phyloP scores from a whole-genome alignment of 148 eudicot species.

The Polygonum maritimum region DNA sequence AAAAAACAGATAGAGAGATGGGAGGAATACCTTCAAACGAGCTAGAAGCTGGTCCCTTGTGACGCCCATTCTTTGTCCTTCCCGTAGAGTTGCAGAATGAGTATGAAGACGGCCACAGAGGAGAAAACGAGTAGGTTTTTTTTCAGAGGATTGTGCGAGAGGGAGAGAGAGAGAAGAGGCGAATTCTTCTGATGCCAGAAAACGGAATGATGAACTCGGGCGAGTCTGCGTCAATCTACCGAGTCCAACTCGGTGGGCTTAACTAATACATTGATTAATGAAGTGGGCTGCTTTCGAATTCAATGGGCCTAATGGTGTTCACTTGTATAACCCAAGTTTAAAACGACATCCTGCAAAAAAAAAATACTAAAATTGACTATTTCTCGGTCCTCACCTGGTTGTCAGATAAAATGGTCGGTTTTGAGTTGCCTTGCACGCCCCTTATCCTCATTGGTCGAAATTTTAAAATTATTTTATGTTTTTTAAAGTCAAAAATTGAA shows the following conservation, averaged over 20 bases:
- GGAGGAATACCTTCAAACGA: constrained; percentile 21
- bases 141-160: background rate
- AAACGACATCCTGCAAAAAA: too few relatives aligned
- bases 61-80: constrained; percentile 15
- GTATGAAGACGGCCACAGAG: background rate
- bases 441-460: too few relatives aligned
- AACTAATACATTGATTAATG: background rate
- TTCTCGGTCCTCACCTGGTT: too few relatives aligned
- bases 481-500: too few relatives aligned
- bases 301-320: background rate
- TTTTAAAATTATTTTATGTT: too few relatives aligned
- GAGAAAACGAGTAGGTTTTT: background rate
- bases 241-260: constrained; percentile 5
- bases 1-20: background rate
- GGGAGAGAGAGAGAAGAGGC: background rate
- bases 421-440: too few relatives aligned
- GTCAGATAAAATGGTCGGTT: too few relatives aligned
- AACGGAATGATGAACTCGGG: background rate
- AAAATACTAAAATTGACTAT: too few relatives aligned
- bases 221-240: background rate
- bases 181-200: background rate
- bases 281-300: background rate
- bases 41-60: constrained; percentile 24
- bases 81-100: background rate
- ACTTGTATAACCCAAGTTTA: background rate